These are phyloP conservation scores for Albatrellus sp. DNA, from an alignment of 1,284 basidiomycete species.

Conservation along the genomic window DNA sequence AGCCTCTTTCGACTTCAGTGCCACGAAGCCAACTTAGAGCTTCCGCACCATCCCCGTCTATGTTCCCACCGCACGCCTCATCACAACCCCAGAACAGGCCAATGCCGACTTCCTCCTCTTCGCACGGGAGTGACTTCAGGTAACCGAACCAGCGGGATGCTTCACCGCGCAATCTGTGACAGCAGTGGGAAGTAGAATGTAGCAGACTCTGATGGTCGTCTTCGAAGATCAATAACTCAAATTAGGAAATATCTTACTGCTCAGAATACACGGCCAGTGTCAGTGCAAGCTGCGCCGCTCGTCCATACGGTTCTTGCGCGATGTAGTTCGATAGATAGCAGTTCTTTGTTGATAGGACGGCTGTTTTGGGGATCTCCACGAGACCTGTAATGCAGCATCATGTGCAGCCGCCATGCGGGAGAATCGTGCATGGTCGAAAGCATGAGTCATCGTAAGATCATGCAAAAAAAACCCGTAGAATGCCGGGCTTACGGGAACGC, in stretches of 20 bases:
- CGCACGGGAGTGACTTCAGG: constrained; percentile 46
- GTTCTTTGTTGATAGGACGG: constrained; percentile 50
- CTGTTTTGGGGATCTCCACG: constrained; percentile 49
- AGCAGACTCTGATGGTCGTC: constrained; percentile 1
- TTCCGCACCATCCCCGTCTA: constrained; percentile 6
- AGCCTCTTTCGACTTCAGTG: constrained; percentile 7
- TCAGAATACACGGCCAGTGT: constrained; percentile 35
- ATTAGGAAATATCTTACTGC: constrained; percentile 3
- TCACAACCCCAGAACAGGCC: constrained; percentile 50
- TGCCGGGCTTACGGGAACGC: constrained; percentile 5
- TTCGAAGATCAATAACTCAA: not conserved
- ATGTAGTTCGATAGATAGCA: constrained; percentile 34
- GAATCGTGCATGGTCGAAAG: not conserved
- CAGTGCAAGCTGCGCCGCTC: constrained; percentile 44
- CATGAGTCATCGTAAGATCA: not conserved
- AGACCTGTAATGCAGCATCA: constrained; percentile 27
- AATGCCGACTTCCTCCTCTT: constrained; percentile 32
- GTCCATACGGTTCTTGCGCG: constrained; percentile 33
- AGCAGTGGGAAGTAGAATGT: constrained; percentile 10
- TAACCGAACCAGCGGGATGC: constrained; percentile 57
- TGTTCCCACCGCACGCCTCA: constrained; percentile 2
- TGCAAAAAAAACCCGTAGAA: not conserved
- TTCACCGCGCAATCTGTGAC: constrained; percentile 25
- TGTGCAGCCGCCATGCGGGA: not conserved
- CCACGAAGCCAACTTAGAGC: constrained; percentile 8